Evolutionary conservation across 2,329 filamentous ascomycete species (phyloP).

Genomic region (Talaromyces sp.): DNA sequence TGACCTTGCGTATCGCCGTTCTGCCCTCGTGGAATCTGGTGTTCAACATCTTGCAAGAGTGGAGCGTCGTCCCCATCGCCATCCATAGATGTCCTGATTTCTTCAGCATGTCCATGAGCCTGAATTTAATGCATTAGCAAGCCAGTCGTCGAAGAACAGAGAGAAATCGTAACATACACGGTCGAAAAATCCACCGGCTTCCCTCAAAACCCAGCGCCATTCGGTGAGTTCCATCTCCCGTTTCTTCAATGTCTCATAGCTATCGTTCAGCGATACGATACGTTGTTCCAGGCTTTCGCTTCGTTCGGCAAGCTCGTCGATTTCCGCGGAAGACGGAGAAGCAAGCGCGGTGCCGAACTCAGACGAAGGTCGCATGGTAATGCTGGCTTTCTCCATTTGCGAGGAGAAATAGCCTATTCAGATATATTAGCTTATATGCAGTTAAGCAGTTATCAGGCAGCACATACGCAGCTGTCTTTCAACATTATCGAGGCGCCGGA

Average conservation of each 20-base stretch:
- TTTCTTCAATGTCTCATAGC: conserved; percentile 97
- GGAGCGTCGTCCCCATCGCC: conserved; percentile 75
- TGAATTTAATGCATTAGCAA: conserved; percentile 22
- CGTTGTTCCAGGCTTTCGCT: conserved; percentile 89
- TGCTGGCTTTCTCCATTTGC: conserved; percentile 91
- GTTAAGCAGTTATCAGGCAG: not conserved
- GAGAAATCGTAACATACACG: conserved; percentile 41
- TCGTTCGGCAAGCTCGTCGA: conserved; percentile 89
- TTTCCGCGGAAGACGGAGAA: conserved; percentile 85
- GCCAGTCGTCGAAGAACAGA: not conserved
- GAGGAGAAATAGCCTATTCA: conserved; percentile 77
- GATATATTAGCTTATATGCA: too few relatives aligned
- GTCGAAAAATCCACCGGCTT: conserved; percentile 97
- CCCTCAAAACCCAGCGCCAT: conserved; percentile 95
- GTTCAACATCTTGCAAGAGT: conserved; percentile 85
- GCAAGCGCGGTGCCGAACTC: conserved; percentile 84
- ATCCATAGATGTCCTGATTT: conserved; percentile 81
- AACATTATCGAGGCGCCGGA: conserved; percentile 93
- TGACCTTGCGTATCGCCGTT: conserved; percentile 64
- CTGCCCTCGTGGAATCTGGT: conserved; percentile 57
- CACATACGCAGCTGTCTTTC: conserved; percentile 89
- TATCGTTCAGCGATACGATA: conserved; percentile 87
- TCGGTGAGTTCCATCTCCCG: conserved; percentile 94
- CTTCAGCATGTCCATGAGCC: conserved; percentile 92
- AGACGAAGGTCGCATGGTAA: conserved; percentile 81